phyloP scores from a whole-genome alignment of 148 eudicot genomes.

The Camellia lanceoleosa region DNA sequence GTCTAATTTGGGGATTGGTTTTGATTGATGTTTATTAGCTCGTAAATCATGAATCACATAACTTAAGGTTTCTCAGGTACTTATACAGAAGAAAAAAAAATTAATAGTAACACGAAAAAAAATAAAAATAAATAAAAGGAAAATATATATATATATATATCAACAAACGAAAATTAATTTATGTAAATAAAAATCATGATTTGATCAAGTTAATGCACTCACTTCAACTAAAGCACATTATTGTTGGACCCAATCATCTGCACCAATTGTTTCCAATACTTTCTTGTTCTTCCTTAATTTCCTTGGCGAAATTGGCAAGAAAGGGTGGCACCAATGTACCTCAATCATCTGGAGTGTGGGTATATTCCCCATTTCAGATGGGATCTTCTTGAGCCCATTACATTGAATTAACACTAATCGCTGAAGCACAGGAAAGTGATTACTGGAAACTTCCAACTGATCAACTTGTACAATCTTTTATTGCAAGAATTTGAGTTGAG shows the following conservation, averaged over 20 bases:
- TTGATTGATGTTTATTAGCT: too few species aligned
- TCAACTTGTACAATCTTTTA: background rate
- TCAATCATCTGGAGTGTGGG: background rate
- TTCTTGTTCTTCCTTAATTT: background rate
- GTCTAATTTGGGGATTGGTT: too few species aligned
- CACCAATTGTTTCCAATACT: background rate
- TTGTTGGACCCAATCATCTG: background rate
- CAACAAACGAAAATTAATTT: too few species aligned
- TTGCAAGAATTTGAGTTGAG: slow-evolving; percentile 1
- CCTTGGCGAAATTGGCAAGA: background rate
- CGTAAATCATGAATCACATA: too few species aligned
- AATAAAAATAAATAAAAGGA: too few species aligned
- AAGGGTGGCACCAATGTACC: background rate
- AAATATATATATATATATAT: too few species aligned
- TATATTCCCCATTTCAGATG: background rate
- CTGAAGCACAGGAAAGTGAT: background rate
- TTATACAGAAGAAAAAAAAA: too few species aligned
- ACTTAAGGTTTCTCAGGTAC: too few species aligned
- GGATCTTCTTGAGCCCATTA: background rate
- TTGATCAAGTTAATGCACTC: too few species aligned
- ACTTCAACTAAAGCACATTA: too few species aligned
- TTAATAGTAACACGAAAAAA: too few species aligned
- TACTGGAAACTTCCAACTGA: background rate
- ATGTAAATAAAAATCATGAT: too few species aligned
- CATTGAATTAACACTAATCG: background rate